Evolutionary conservation across 805 yeast genomes (phyloP).

Genomic region (Metschnikowia baotianmanensis): DNA sequence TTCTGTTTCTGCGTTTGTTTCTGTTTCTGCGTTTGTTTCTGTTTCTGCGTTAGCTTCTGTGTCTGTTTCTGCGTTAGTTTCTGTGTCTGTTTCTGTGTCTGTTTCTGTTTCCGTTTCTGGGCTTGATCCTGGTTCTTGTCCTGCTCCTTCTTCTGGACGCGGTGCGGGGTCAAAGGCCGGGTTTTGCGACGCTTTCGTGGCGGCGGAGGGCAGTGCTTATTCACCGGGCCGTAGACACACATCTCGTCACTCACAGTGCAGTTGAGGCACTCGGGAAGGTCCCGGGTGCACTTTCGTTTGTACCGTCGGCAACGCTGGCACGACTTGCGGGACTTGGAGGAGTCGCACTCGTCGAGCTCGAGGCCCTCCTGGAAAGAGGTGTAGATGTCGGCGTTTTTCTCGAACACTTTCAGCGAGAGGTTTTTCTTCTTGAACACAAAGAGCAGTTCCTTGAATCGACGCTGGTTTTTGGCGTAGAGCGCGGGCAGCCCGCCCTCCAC

Average conservation of each 20-base stretch:
- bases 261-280: constrained; percentile 31
- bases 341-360: constrained; percentile 21
- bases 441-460: constrained; percentile 18
- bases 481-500: too few relatives aligned
- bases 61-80: too few relatives aligned
- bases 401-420: constrained; percentile 15
- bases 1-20: too few relatives aligned
- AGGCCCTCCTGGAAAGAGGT: constrained; percentile 20
- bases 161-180: too few relatives aligned
- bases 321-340: constrained; percentile 25
- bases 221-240: constrained; percentile 26
- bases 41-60: too few relatives aligned
- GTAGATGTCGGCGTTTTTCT: constrained; percentile 22
- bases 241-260: constrained; percentile 30
- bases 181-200: too few relatives aligned
- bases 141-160: too few relatives aligned
- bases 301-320: constrained; percentile 32
- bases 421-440: constrained; percentile 32
- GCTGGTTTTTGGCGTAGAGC: too few relatives aligned
- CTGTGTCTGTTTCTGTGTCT: too few relatives aligned
- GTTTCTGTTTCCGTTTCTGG: too few relatives aligned
- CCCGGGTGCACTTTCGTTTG: constrained; percentile 32
- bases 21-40: too few relatives aligned
- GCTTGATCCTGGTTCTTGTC: too few relatives aligned
- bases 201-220: constrained; percentile 12